Percentiles rank a stretch among this genome's conserved stretches.
phyloP scores from a whole-genome alignment of 2,329 filamentous ascomycete genomes.

The Intubia oerlemansii region DNA sequence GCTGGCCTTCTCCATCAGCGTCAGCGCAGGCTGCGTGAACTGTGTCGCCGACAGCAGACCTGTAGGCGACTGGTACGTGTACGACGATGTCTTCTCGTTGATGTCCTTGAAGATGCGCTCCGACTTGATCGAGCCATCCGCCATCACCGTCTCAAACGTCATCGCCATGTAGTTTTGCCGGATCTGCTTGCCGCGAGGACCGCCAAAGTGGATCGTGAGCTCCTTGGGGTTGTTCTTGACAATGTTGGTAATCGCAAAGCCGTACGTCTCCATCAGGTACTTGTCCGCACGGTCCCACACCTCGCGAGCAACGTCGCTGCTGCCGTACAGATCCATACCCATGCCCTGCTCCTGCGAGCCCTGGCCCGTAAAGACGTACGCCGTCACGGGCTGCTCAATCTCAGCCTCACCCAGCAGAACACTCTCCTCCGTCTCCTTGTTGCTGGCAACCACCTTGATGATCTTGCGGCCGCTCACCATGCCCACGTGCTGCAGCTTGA shows the following conservation, averaged over 20 bases:
- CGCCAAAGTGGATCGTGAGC: conserved; percentile 94
- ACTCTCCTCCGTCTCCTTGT: conserved; percentile 91
- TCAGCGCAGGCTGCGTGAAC: conserved; percentile 93
- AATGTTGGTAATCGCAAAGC: conserved; percentile 94
- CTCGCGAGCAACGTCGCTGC: conserved; percentile 82
- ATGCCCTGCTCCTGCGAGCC: conserved; percentile 98
- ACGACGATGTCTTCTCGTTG: conserved; percentile 75
- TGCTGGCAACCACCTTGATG: conserved; percentile 93
- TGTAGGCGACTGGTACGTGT: conserved; percentile 90
- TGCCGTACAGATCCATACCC: conserved; percentile 97
- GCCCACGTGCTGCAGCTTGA: conserved; percentile 87
- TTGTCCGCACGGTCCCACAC: conserved; percentile 97
- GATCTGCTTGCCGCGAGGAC: conserved; percentile 88
- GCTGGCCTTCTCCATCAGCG: conserved; percentile 97
- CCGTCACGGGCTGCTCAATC: conserved; percentile 88
- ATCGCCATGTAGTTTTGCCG: conserved; percentile 99
- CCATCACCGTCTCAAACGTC: conserved; percentile 95
- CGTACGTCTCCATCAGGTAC: conserved; percentile 97
- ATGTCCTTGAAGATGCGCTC: conserved; percentile 99
- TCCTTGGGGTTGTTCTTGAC: conserved; percentile 99
- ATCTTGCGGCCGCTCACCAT: conserved; percentile 99
- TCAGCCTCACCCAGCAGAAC: conserved; percentile 88
- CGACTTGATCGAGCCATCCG: conserved; percentile 85
- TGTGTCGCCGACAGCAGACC: conserved; percentile 92
- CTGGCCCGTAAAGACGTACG: conserved; percentile 96